Evolutionary conservation across 768 basidiomycete species (phyloP).

Genomic region (Tephrocybe sp.): DNA sequence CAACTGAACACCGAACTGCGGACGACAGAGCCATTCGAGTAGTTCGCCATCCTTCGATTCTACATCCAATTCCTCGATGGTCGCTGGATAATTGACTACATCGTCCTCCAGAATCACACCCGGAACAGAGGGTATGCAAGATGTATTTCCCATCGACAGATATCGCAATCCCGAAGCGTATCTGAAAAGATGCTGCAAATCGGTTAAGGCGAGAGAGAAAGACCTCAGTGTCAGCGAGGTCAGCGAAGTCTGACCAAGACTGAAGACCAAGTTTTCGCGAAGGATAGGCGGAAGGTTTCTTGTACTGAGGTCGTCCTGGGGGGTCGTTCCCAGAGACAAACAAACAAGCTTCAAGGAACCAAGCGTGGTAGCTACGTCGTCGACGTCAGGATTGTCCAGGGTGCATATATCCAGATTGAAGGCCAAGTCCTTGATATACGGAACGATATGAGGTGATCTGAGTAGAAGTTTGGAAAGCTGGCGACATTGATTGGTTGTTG

Average conservation of each 20-base stretch:
- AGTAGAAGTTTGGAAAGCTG: conserved; percentile 1
- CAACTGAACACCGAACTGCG: conserved; percentile 9
- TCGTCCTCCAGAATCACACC: no score
- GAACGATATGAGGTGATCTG: not conserved
- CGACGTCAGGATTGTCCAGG: not conserved
- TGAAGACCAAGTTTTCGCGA: not conserved
- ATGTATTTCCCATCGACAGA: conserved; percentile 2
- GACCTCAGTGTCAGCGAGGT: conserved; percentile 1
- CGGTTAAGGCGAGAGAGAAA: not conserved
- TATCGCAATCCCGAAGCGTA: conserved; percentile 1
- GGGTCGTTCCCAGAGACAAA: not conserved
- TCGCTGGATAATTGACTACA: not conserved
- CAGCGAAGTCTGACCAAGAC: conserved; percentile 3
- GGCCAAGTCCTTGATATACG: conserved; percentile 2
- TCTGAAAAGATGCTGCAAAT: conserved; percentile 7
- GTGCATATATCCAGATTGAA: conserved; percentile 1
- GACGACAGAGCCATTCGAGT: conserved; percentile 7
- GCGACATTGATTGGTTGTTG: conserved; percentile 5
- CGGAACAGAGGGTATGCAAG: not conserved
- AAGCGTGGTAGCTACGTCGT: not conserved
- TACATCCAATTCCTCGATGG: conserved; percentile 4
- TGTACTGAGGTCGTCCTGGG: not conserved
- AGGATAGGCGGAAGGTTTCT: not conserved
- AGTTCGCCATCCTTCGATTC: not conserved
- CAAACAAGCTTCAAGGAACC: conserved; percentile 2